Evolutionary conservation across 1,284 basidiomycete genomes (phyloP).

Genomic region (Apiotrichum brassicae): DNA sequence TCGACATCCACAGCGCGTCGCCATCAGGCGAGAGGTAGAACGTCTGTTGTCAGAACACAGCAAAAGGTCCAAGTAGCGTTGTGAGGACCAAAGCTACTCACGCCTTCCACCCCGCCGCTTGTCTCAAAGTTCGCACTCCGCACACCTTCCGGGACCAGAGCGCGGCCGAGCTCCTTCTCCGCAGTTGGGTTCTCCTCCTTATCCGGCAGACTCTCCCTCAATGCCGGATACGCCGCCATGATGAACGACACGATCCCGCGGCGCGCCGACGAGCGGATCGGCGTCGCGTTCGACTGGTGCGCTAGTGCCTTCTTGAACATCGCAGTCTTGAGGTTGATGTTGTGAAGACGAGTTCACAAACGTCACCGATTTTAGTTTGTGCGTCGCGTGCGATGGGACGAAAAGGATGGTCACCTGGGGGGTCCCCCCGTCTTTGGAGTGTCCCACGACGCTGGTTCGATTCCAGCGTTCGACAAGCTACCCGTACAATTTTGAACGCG

Average conservation of each 20-base stretch:
- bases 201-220: slow-evolving; percentile 6
- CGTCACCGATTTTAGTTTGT: too few relatives aligned
- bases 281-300: slow-evolving; percentile 44
- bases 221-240: slow-evolving; percentile 30
- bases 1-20: slow-evolving; percentile 73
- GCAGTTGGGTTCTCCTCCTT: slow-evolving; percentile 8
- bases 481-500: too few relatives aligned
- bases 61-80: too few relatives aligned
- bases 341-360: background rate
- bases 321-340: background rate
- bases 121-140: slow-evolving; percentile 36
- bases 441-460: too few relatives aligned
- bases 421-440: too few relatives aligned
- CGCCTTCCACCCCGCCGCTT: slow-evolving; percentile 40
- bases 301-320: slow-evolving; percentile 48
- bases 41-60: slow-evolving; percentile 23
- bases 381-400: too few relatives aligned
- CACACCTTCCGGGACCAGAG: slow-evolving; percentile 42
- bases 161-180: slow-evolving; percentile 36
- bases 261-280: slow-evolving; percentile 42
- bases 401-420: too few relatives aligned
- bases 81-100: slow-evolving; percentile 14
- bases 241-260: slow-evolving; percentile 36
- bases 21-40: slow-evolving; percentile 58
- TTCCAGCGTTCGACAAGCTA: too few relatives aligned